phyloP scores from a whole-genome alignment of 371 early-diverging fungal genomes.

The Circinella minor region DNA sequence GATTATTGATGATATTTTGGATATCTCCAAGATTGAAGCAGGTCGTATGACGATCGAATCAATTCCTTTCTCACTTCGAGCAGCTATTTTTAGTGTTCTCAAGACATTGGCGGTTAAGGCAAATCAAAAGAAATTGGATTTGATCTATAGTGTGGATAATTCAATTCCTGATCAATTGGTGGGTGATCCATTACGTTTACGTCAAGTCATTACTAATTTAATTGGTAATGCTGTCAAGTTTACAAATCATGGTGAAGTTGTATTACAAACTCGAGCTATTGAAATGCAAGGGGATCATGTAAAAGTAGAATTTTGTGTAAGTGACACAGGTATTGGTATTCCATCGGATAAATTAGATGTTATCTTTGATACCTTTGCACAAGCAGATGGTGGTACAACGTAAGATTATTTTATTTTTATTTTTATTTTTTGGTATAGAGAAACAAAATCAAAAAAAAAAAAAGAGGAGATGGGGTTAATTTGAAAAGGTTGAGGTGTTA shows the following conservation, averaged over 20 bases:
- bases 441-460: too few relatives aligned
- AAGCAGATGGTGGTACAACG: slow-evolving; percentile 78
- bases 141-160: slow-evolving; percentile 61
- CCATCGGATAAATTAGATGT: slow-evolving; percentile 63
- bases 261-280: slow-evolving; percentile 48
- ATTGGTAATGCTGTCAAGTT: slow-evolving; percentile 84
- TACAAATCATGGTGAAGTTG: slow-evolving; percentile 69
- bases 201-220: slow-evolving; percentile 77
- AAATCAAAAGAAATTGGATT: slow-evolving; percentile 61
- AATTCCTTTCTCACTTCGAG: slow-evolving; percentile 63
- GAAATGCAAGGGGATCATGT: slow-evolving; percentile 46
- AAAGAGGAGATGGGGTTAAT: too few relatives aligned
- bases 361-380: slow-evolving; percentile 80
- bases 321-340: slow-evolving; percentile 85
- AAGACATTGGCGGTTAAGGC: slow-evolving; percentile 66
- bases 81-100: slow-evolving; percentile 60
- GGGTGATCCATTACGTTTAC: slow-evolving; percentile 72
- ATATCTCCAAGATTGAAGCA: slow-evolving; percentile 81
- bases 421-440: too few relatives aligned
- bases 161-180: slow-evolving; percentile 65
- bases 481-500: too few relatives aligned
- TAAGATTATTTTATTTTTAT: slow-evolving; percentile 15
- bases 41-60: slow-evolving; percentile 70
- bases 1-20: slow-evolving; percentile 77
- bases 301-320: slow-evolving; percentile 67